These are phyloP conservation scores for Tubosaeta brunneosetosa DNA, from an alignment of 768 basidiomycete species.

Conservation along the genomic window DNA sequence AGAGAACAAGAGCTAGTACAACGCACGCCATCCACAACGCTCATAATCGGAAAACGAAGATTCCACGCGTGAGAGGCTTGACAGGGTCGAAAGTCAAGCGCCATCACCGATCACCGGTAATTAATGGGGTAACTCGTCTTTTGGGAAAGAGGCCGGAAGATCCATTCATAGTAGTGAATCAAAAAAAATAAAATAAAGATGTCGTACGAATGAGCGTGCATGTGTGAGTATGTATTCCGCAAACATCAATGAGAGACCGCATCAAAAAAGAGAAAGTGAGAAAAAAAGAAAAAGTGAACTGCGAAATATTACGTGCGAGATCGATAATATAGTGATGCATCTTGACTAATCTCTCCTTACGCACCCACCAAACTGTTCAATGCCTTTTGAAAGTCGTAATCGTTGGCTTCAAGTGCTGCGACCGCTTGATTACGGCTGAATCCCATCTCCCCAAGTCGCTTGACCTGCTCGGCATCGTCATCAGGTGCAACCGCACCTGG, in stretches of 20 bases:
- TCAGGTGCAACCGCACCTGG: slow-evolving; percentile 44
- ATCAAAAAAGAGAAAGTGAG: neutral
- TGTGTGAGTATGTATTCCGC: slow-evolving; percentile 27
- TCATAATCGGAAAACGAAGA: slow-evolving; percentile 13
- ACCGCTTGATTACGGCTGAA: slow-evolving; percentile 82
- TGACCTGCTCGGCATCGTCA: slow-evolving; percentile 73
- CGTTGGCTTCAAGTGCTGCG: slow-evolving; percentile 75
- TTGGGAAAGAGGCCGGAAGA: slow-evolving; percentile 11
- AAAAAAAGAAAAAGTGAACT: neutral
- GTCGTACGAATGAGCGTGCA: slow-evolving; percentile 28
- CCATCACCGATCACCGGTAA: neutral
- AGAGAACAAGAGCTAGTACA: slow-evolving; percentile 3
- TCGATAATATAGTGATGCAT: slow-evolving; percentile 11
- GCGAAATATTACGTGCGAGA: slow-evolving; percentile 17
- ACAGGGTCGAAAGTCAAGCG: neutral
- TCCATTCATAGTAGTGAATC: slow-evolving; percentile 11
- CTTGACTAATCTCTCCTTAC: slow-evolving; percentile 9
- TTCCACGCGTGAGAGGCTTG: slow-evolving; percentile 11
- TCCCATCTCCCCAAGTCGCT: slow-evolving; percentile 83
- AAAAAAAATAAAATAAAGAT: neutral
- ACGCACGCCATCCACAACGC: neutral
- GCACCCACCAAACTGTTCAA: slow-evolving; percentile 65
- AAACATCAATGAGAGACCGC: slow-evolving; percentile 16
- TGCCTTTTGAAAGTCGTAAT: slow-evolving; percentile 77
- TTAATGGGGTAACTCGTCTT: neutral